These are phyloP conservation scores for Neofusicoccum sp. DNA, from an alignment of 2,329 filamentous ascomycete species.

Conservation along the genomic window DNA sequence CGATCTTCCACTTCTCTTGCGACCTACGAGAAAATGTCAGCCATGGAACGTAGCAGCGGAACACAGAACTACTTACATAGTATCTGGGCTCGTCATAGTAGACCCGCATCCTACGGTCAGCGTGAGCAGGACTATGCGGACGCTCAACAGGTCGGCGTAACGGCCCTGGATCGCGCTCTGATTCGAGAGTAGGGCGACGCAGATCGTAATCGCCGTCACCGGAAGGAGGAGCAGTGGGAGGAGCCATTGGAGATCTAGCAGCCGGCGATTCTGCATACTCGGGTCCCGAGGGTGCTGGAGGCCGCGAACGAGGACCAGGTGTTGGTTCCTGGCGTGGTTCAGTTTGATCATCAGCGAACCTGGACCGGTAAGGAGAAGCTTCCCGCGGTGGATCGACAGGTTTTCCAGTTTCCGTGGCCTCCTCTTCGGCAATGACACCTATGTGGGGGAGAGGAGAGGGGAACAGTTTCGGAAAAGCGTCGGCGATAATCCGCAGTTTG, in stretches of 20 bases:
- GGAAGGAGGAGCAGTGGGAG: background rate
- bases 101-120: conserved; percentile 30
- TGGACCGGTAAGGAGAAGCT: background rate
- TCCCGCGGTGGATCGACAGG: background rate
- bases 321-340: background rate
- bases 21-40: conserved; percentile 26
- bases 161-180: conserved; percentile 26
- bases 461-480: conserved; percentile 52
- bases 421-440: conserved; percentile 37
- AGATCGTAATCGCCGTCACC: conserved; percentile 22
- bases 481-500: conserved; percentile 56
- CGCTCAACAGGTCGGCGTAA: conserved; percentile 20
- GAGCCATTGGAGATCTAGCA: conserved; percentile 3
- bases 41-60: conserved; percentile 6
- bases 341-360: background rate
- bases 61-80: conserved; percentile 34
- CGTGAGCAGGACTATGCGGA: conserved; percentile 29
- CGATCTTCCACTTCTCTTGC: conserved; percentile 34
- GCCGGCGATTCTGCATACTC: background rate
- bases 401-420: conserved; percentile 28
- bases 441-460: conserved; percentile 48
- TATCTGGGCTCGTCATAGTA: conserved; percentile 37
- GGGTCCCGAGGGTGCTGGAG: background rate
- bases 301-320: background rate
- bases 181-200: conserved; percentile 25